Percentiles rank a stretch among this genome's conserved stretches.
Conservation (phyloP, 1,139 yeast genomes). For the Pichia sp. region DNA sequence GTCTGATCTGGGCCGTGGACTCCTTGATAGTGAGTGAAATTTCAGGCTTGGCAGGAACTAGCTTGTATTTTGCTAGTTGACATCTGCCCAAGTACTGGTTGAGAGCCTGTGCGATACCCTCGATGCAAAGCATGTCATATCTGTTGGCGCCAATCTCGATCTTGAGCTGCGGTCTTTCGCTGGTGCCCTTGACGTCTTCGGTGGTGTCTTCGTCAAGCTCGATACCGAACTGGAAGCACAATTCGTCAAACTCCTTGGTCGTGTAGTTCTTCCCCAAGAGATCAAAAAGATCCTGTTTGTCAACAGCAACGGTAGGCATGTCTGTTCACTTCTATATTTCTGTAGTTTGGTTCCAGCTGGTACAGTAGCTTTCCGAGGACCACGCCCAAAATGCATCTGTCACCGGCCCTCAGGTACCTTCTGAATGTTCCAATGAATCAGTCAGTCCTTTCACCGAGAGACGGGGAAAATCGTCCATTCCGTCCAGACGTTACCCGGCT, state of each 20-base stretch:
- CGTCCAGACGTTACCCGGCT: neutral
- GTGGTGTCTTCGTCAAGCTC: conserved; percentile 96
- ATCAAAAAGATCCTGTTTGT: conserved; percentile 84
- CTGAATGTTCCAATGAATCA: neutral
- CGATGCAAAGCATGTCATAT: conserved; percentile 96
- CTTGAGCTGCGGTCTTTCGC: conserved; percentile 92
- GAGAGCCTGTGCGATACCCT: conserved; percentile 94
- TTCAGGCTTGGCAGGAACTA: conserved; percentile 58
- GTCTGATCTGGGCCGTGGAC: conserved; percentile 72
- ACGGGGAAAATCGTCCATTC: neutral
- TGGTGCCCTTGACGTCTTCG: conserved; percentile 66
- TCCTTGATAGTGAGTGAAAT: conserved; percentile 68
- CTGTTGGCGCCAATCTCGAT: conserved; percentile 98
- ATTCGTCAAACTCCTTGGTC: conserved; percentile 90
- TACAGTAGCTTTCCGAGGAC: neutral
- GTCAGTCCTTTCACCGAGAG: neutral
- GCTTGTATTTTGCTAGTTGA: conserved; percentile 61
- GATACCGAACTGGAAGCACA: conserved; percentile 95
- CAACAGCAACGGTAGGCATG: conserved; percentile 97
- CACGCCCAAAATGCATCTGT: too few relatives aligned
- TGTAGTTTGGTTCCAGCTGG: neutral
- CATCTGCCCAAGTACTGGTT: conserved; percentile 79
- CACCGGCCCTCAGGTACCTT: too few relatives aligned
- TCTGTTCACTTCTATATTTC: conserved; percentile 6
- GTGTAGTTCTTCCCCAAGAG: conserved; percentile 77